Base-by-base conservation (phyloP, 768 basidiomycete genomes). In the Trametes elegans region DNA sequence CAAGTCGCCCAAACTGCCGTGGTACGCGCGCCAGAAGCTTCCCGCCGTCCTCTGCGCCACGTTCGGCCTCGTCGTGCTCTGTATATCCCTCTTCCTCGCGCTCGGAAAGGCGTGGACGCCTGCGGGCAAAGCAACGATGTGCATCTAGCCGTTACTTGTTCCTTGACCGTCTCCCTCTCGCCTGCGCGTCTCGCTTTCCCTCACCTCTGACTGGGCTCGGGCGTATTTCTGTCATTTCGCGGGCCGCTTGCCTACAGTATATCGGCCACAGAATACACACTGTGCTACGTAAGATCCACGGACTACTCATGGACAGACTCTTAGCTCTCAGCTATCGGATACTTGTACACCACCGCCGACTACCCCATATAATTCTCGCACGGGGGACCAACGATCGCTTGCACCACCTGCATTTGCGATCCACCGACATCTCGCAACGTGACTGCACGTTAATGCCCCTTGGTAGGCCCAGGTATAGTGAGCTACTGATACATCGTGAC, bases 1-100 rank as follows among this genome's bases (percentile, higher is more conserved):
- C 42, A 67, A 78, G 11, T 80, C 85, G 58, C 70, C 76, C 41
- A 69, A 69, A 8, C 61, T 72, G 16, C 83, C 84, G 16, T 88
- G 90, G 85, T 73, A 85, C 62, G 80, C 87, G 45, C 80, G 84
- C 19, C 68, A 79, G 32, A 92, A 90, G 66, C 73, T 94, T 23
- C 90, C 90, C 3, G 90, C 95, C 0, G 74, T 85, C 23, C 59
- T 71, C 3, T 96, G 93, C 66, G 83, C 81, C 2, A 62, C 67
- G 2, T 98, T 97, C 64, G 94, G 94, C 2, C 49, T 81, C 11
- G 41, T 86, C 29, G 92, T 93, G 27, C 84, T 96, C 83, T 65
- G 78, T 11, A 82, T 90, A 36, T 94, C 89, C 31, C 78, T 94
- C 19, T 79, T 82, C 51, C 75, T 94, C 38, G 90, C 91, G 8